phyloP scores from a whole-genome alignment of 495 filamentous ascomycete genomes.

The Annulohypoxylon stygium region DNA sequence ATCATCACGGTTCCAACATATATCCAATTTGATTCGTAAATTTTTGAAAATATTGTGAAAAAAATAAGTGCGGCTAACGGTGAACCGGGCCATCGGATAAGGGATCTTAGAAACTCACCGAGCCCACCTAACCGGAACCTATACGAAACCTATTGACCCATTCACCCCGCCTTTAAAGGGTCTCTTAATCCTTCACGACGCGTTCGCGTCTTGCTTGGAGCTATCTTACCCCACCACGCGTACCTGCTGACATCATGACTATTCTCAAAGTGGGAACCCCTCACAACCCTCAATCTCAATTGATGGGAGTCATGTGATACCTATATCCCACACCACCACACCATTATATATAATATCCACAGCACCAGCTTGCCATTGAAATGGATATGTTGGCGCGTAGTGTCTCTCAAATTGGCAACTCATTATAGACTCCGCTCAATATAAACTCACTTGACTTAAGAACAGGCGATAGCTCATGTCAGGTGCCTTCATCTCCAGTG shows the following conservation, averaged over 20 bases:
- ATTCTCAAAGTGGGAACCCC: neutral
- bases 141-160: slow-evolving; percentile 1
- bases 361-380: neutral
- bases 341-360: neutral
- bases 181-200: slow-evolving; percentile 16
- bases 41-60: neutral
- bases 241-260: slow-evolving; percentile 11
- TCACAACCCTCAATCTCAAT: neutral
- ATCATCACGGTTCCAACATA: neutral
- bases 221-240: slow-evolving; percentile 9
- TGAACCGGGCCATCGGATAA: slow-evolving; percentile 4
- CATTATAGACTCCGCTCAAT: neutral
- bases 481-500: too few species aligned
- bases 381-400: neutral
- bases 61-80: neutral
- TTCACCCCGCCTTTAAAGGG: slow-evolving; percentile 16
- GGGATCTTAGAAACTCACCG: slow-evolving; percentile 6
- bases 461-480: neutral
- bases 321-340: slow-evolving; percentile 1
- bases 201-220: neutral
- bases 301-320: neutral
- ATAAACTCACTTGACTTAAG: neutral
- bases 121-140: neutral
- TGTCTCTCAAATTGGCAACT: neutral
- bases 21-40: neutral